Conservation (phyloP, 305 asterid genomes). For the Stenogyne calaminthoides region DNA sequence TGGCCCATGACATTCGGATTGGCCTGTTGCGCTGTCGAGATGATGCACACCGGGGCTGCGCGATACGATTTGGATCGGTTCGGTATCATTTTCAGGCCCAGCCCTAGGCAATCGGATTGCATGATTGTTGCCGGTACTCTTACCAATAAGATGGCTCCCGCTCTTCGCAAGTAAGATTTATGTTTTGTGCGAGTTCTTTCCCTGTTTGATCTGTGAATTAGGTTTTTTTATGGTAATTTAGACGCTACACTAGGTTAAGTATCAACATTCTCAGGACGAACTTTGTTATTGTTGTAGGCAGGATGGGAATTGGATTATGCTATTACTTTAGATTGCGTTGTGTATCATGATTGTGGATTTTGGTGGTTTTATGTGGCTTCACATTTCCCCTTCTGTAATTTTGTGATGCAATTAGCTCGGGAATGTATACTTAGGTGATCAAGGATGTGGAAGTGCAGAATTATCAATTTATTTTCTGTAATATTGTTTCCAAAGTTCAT, state of each 20-base stretch:
- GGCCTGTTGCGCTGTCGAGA: constrained; percentile 97
- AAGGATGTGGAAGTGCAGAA: constrained; percentile 2
- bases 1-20: constrained; percentile 98
- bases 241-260: neutral
- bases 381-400: neutral
- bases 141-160: constrained; percentile 98
- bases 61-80: constrained; percentile 95
- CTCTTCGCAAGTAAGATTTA: constrained; percentile 78
- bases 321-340: neutral
- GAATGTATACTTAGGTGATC: neutral
- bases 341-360: neutral
- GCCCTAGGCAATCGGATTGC: constrained; percentile 93
- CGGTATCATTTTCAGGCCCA: constrained; percentile 92
- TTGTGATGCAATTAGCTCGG: constrained; percentile 11
- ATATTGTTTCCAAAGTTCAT: neutral
- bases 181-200: neutral
- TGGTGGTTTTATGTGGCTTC: constrained; percentile 4
- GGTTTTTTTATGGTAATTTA: neutral
- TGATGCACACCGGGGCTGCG: constrained; percentile 98
- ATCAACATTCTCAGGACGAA: neutral
- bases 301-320: neutral
- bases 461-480: neutral
- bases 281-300: neutral
- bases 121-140: constrained; percentile 99
- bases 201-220: constrained; percentile 12